A percentile compares a stretch with the other conserved stretches of the same genome.
These are phyloP conservation scores for Collybia nuda DNA, from an alignment of 768 basidiomycete species.

Conservation along the genomic window DNA sequence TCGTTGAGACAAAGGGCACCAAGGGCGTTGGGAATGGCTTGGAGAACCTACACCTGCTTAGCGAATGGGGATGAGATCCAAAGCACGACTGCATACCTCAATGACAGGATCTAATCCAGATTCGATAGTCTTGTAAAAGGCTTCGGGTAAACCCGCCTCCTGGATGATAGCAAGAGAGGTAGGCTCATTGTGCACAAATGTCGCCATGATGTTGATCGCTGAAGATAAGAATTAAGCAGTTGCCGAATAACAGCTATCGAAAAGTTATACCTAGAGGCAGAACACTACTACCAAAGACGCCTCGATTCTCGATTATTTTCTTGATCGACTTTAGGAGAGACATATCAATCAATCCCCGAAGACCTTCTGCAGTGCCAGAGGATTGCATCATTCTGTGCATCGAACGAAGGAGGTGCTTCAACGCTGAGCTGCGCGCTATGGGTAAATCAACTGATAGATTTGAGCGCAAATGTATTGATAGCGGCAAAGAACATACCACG, in stretches of 20 bases:
- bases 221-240: slow-evolving; percentile 9
- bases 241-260: background rate
- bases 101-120: slow-evolving; percentile 81
- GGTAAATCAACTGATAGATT: slow-evolving; percentile 61
- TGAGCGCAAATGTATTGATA: background rate
- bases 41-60: slow-evolving; percentile 62
- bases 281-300: slow-evolving; percentile 83
- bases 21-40: slow-evolving; percentile 92
- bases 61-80: slow-evolving; percentile 2
- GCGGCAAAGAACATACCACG: slow-evolving; percentile 40
- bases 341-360: slow-evolving; percentile 92
- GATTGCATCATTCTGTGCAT: slow-evolving; percentile 98
- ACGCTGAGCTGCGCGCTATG: slow-evolving; percentile 71
- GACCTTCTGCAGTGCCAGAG: slow-evolving; percentile 89
- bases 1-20: slow-evolving; percentile 96
- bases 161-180: slow-evolving; percentile 92
- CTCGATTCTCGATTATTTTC: slow-evolving; percentile 81
- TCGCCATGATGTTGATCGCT: slow-evolving; percentile 95
- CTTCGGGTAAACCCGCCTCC: slow-evolving; percentile 85
- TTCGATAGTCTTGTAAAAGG: slow-evolving; percentile 86
- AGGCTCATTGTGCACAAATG: slow-evolving; percentile 98
- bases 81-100: slow-evolving; percentile 53
- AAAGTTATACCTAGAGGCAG: slow-evolving; percentile 72
- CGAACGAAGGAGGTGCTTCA: slow-evolving; percentile 89
- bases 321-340: slow-evolving; percentile 83